These are phyloP conservation scores for Friedmanniomyces simplex DNA, from an alignment of 495 filamentous ascomycete genomes.

Conservation along the genomic window DNA sequence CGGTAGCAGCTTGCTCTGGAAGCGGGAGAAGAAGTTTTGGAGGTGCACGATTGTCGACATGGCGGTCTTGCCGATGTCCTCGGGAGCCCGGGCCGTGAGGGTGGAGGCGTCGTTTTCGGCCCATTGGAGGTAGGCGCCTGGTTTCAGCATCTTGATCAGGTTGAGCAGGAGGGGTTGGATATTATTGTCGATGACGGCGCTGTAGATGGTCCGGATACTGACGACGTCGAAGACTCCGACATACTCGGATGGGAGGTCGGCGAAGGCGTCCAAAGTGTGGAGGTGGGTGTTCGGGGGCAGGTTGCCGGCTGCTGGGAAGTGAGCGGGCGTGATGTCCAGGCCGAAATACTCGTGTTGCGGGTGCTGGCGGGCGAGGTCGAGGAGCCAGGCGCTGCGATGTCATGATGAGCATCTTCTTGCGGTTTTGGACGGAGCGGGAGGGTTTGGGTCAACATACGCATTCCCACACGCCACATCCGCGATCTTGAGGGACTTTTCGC, in stretches of 20 bases:
- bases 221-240: conserved; percentile 30
- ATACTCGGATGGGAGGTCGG: conserved; percentile 20
- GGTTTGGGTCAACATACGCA: neutral
- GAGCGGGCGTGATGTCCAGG: conserved; percentile 26
- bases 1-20: conserved; percentile 2
- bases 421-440: neutral
- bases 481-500: neutral
- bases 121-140: conserved; percentile 36
- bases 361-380: conserved; percentile 21
- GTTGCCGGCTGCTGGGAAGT: conserved; percentile 24
- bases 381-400: conserved; percentile 21
- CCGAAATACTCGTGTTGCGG: conserved; percentile 17
- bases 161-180: conserved; percentile 19
- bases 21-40: neutral
- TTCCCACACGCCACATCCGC: conserved; percentile 15
- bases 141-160: conserved; percentile 28
- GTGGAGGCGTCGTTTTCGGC: conserved; percentile 22
- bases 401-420: neutral
- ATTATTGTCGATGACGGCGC: conserved; percentile 24
- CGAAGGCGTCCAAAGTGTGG: conserved; percentile 25
- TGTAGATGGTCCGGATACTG: conserved; percentile 29
- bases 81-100: neutral
- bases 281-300: conserved; percentile 28
- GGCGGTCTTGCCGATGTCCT: neutral
- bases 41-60: neutral